Evolutionary conservation across 805 yeast species (phyloP), one percentile per base, ranked within the genome.

Genomic region (Monosporozyma aerobia): DNA sequence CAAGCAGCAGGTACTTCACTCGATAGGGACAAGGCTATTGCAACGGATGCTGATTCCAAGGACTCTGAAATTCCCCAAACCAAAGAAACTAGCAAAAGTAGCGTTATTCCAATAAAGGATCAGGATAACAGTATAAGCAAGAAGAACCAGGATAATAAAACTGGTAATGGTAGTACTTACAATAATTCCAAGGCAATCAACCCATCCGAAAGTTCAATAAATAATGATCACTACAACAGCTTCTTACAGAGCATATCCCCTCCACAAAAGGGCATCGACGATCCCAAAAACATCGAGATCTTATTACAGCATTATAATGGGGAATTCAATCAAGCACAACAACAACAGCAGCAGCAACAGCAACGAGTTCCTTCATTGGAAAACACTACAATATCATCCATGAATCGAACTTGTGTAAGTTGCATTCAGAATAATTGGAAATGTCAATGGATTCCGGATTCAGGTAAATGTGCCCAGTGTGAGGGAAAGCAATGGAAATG

Each of bases 341-440:
- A 22, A 22, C 29, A 41, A 22, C 30, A 22, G 25, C 45, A 13
- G 11, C n/a, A 16, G 25, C 45, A 13, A 43, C 27, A 3, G 23
- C n/a, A 35, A n/a, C 39, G 3, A 13, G 8, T 2, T 5, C 43
- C 25, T 8, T 19, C 25, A 8, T 5, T 16, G 5, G 27, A 9
- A 2, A 40, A 40, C 8, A 19, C 8, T 8, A 19, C 44, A 16
- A 19, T 3, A 8, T 19, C 44, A 9, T 3, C n/a, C 9, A 39
- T 9, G 23, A 19, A 43, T 48, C 51, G 25, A 43, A 39, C 47
- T 30, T 90, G 97, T 64, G 96, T 87, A 63, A 88, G 83, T 59
- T 90, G 97, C 67, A 75, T 95, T 44, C 73, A 90, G 53, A 75
- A 90, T 48, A 87, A 87, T 63, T 84, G 85, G 23, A 81, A 86